A percentile compares a stretch with the other conserved stretches of the same genome.
These are phyloP conservation scores for Hippophae rhamnoides DNA, from an alignment of 306 rosid species.

Conservation along the genomic window DNA sequence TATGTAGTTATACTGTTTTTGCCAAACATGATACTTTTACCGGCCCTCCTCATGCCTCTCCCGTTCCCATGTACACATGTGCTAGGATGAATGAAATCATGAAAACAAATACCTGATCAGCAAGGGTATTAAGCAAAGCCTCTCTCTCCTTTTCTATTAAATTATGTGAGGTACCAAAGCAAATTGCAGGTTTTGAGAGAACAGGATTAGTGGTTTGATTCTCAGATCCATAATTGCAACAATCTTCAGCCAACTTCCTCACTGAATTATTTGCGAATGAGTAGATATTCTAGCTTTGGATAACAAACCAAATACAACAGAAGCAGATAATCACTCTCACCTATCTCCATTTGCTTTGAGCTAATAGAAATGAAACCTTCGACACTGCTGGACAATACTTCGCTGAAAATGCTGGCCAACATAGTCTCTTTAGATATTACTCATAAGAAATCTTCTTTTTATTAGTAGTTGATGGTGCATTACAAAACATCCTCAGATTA, in stretches of 20 bases:
- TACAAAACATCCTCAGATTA: background rate
- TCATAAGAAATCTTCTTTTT: conserved; percentile 4
- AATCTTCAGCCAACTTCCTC: conserved; percentile 63
- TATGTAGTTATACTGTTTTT: no score
- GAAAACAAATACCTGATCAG: conserved; percentile 62
- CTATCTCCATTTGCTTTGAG: conserved; percentile 80
- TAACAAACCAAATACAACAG: conserved; percentile 18
- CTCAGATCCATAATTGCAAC: conserved; percentile 65
- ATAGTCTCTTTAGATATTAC: conserved; percentile 13
- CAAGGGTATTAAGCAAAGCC: conserved; percentile 46
- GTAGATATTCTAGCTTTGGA: conserved; percentile 20
- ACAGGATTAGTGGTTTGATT: conserved; percentile 33
- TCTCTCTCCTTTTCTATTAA: conserved; percentile 58
- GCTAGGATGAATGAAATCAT: conserved; percentile 4
- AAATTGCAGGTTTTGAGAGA: conserved; percentile 50
- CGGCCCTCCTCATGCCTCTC: no score
- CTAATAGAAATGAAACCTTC: conserved; percentile 60
- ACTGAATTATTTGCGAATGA: conserved; percentile 32
- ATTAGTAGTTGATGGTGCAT: background rate
- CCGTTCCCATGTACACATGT: background rate
- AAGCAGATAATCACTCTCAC: conserved; percentile 28
- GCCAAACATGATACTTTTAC: no score
- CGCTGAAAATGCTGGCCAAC: conserved; percentile 71
- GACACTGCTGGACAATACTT: conserved; percentile 66
- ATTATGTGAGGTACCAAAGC: conserved; percentile 50